A percentile compares a stretch with the other conserved stretches of the same genome.
These are phyloP conservation scores for Mollisia scopiformis DNA, from an alignment of 2,329 filamentous ascomycete genomes.

Conservation along the genomic window DNA sequence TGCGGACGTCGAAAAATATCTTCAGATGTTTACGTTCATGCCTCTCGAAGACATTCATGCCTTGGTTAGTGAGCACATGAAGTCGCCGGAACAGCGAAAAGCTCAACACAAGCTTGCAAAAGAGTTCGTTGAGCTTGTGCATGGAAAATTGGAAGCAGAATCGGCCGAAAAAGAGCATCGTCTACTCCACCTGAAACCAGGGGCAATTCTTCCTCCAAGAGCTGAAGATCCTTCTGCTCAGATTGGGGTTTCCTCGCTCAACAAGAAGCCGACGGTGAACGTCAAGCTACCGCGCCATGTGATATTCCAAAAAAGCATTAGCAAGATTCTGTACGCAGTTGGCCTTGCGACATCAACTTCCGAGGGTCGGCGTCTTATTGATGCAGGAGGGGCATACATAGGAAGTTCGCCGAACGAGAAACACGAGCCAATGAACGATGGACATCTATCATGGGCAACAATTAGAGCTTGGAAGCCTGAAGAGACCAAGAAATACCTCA, in stretches of 20 bases:
- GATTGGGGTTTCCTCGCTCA: constrained; percentile 33
- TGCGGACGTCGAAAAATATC: constrained; percentile 75
- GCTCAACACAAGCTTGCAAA: constrained; percentile 84
- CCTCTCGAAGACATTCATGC: constrained; percentile 68
- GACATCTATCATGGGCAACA: constrained; percentile 61
- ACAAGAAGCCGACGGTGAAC: constrained; percentile 55
- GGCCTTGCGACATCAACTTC: constrained; percentile 59
- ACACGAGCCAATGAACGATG: constrained; percentile 47
- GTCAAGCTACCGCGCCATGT: constrained; percentile 62
- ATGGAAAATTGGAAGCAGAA: constrained; percentile 68
- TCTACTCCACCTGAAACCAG: constrained; percentile 45
- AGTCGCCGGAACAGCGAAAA: constrained; percentile 70
- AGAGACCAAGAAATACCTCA: constrained; percentile 62
- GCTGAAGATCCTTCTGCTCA: constrained; percentile 8
- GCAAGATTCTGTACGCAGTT: constrained; percentile 60
- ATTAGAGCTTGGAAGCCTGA: constrained; percentile 61
- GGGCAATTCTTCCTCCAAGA: background rate
- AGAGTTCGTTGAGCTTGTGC: constrained; percentile 80
- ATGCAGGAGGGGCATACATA: constrained; percentile 61
- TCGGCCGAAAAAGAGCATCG: constrained; percentile 60
- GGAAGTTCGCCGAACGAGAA: constrained; percentile 52
- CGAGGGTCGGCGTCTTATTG: constrained; percentile 62
- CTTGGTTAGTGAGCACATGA: constrained; percentile 68
- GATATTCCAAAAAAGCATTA: constrained; percentile 56
- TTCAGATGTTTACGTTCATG: constrained; percentile 91